Percentiles rank a stretch among this genome's conserved stretches.
Evolutionary conservation across 257 asterid species (phyloP).

Genomic region (Scutellaria minor): DNA sequence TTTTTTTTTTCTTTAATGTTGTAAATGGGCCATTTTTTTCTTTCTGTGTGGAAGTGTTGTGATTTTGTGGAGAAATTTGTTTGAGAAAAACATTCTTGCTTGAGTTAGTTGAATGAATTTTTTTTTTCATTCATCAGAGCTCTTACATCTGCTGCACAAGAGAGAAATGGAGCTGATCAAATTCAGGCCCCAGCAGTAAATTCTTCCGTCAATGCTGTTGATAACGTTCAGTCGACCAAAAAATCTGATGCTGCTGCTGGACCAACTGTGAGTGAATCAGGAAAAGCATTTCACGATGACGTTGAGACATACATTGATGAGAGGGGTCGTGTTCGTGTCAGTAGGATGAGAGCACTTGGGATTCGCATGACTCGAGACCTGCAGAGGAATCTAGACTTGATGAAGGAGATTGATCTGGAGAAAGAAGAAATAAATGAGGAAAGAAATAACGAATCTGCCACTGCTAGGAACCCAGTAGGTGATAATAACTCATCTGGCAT

Average conservation of each 20-base stretch:
- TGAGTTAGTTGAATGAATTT: slow-evolving; percentile 15
- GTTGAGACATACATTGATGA: slow-evolving; percentile 91
- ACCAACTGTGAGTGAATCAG: slow-evolving; percentile 54
- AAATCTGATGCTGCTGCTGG: slow-evolving; percentile 46
- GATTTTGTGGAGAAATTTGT: neutral
- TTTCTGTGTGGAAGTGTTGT: neutral
- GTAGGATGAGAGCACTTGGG: slow-evolving; percentile 91
- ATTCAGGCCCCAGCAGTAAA: slow-evolving; percentile 45
- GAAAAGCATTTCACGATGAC: slow-evolving; percentile 54
- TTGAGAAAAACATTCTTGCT: slow-evolving; percentile 28
- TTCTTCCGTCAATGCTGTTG: slow-evolving; percentile 37
- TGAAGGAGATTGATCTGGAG: slow-evolving; percentile 80
- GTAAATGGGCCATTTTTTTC: slow-evolving; percentile 8
- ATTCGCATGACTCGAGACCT: slow-evolving; percentile 95
- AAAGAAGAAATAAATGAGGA: slow-evolving; percentile 35
- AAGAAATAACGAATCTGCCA: slow-evolving; percentile 31
- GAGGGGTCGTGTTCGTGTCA: slow-evolving; percentile 82
- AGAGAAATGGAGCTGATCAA: slow-evolving; percentile 43
- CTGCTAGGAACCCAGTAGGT: slow-evolving; percentile 36
- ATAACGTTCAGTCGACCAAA: slow-evolving; percentile 39
- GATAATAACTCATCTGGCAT: slow-evolving; percentile 33
- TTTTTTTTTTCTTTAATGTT: neutral
- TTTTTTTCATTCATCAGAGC: slow-evolving; percentile 52
- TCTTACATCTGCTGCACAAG: slow-evolving; percentile 76
- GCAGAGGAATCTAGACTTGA: slow-evolving; percentile 91